phyloP scores from a whole-genome alignment of 345 rosid genomes.

The Zanthoxylum bungeanum region DNA sequence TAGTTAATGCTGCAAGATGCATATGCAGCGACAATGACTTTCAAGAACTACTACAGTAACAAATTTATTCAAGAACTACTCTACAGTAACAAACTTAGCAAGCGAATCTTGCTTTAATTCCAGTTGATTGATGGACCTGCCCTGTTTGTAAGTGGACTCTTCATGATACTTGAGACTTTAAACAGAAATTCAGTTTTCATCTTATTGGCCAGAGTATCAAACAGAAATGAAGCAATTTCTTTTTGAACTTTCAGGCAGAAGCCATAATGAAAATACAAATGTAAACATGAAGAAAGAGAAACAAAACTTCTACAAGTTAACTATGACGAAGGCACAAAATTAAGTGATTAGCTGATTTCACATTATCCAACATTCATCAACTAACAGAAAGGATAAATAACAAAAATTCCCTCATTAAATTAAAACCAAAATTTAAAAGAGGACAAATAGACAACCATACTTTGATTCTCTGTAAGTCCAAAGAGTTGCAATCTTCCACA shows the following conservation, averaged over 20 bases:
- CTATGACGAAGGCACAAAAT: neutral
- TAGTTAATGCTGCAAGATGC: neutral
- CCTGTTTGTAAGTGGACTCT: no score
- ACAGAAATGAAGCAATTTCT: neutral
- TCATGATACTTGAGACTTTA: neutral
- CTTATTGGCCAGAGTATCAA: neutral
- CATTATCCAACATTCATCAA: slow-evolving; percentile 3
- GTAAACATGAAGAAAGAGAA: no score
- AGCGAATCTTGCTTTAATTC: no score
- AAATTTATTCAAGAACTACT: neutral
- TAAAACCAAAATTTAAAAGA: slow-evolving; percentile 6
- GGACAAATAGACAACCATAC: slow-evolving; percentile 1
- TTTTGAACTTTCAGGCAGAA: no score
- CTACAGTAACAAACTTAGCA: no score
- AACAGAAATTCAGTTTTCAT: neutral
- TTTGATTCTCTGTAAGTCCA: slow-evolving; percentile 2
- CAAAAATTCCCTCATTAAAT: neutral
- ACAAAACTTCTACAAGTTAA: no score
- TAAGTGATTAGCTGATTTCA: neutral
- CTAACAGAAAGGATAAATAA: neutral
- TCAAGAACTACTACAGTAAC: neutral
- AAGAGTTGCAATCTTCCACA: neutral
- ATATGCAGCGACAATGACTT: neutral
- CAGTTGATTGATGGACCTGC: no score
- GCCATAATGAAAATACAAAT: no score